A percentile compares a stretch with the other conserved stretches of the same genome.
Conservation (phyloP, 495 filamentous ascomycete genomes). For the Talaromyces liani region DNA sequence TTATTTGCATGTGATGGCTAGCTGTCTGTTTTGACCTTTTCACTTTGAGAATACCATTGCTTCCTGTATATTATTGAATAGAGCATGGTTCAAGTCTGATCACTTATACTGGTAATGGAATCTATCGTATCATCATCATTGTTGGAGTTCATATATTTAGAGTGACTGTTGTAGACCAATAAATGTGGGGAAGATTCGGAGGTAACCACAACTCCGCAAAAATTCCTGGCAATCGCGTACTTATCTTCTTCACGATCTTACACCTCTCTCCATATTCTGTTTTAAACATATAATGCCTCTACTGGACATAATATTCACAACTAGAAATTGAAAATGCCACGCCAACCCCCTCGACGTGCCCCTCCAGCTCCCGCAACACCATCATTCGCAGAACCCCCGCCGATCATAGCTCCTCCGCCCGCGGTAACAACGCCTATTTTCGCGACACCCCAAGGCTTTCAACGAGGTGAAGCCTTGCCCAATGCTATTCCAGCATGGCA, state of each 20-base stretch:
- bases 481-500: not conserved
- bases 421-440: not conserved
- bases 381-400: slow-evolving; percentile 1
- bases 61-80: not conserved
- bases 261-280: not conserved
- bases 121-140: not conserved
- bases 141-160: not conserved
- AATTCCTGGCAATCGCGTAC: not conserved
- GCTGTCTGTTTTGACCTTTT: not conserved
- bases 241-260: not conserved
- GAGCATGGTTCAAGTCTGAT: not conserved
- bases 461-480: not conserved
- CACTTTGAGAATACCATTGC: not conserved
- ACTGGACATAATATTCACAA: not conserved
- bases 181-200: slow-evolving; percentile 3
- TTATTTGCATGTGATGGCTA: not conserved
- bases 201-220: slow-evolving; percentile 5
- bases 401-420: not conserved
- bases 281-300: not conserved
- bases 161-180: not conserved
- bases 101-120: not conserved
- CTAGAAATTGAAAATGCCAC: not conserved
- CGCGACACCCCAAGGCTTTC: slow-evolving; percentile 1
- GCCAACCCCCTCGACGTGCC: not conserved
- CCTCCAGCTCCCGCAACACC: slow-evolving; percentile 1